These are phyloP conservation scores for Colletotrichum lindemuthianum DNA, from an alignment of 2,329 filamentous ascomycete genomes.

Conservation along the genomic window DNA sequence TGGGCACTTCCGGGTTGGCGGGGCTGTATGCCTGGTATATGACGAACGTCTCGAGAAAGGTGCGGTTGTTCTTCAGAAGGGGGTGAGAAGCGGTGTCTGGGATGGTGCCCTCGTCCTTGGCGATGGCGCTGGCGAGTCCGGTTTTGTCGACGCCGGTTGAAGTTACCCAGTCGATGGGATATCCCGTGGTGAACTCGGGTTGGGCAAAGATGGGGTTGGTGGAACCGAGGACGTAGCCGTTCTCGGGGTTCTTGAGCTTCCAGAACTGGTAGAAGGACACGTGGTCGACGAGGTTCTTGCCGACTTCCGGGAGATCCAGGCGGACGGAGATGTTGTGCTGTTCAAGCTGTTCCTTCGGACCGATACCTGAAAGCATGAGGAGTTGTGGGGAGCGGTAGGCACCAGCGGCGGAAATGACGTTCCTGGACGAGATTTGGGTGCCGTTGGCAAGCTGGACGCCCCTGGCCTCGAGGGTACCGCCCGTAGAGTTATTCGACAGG, in stretches of 20 bases:
- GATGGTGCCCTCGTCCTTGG: slow-evolving; percentile 46
- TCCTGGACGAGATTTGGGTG: slow-evolving; percentile 37
- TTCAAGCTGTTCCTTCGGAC: slow-evolving; percentile 53
- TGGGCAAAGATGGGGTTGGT: slow-evolving; percentile 47
- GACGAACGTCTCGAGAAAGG: slow-evolving; percentile 40
- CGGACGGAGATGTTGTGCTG: slow-evolving; percentile 53
- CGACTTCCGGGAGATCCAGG: slow-evolving; percentile 58
- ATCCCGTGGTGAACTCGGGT: slow-evolving; percentile 48
- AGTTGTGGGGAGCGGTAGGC: slow-evolving; percentile 62
- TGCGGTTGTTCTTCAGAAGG: slow-evolving; percentile 44
- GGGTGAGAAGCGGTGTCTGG: slow-evolving; percentile 44
- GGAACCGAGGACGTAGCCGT: slow-evolving; percentile 46
- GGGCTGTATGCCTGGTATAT: slow-evolving; percentile 36
- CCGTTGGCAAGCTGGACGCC: slow-evolving; percentile 44
- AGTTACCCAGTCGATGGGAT: slow-evolving; percentile 51
- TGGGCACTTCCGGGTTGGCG: slow-evolving; percentile 12
- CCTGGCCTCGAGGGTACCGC: slow-evolving; percentile 35
- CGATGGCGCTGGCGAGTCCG: slow-evolving; percentile 44
- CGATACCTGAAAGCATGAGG: slow-evolving; percentile 64
- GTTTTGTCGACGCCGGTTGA: slow-evolving; percentile 41
- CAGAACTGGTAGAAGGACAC: slow-evolving; percentile 54
- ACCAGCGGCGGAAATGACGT: slow-evolving; percentile 56
- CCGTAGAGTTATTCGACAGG: neutral
- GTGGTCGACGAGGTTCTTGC: slow-evolving; percentile 59
- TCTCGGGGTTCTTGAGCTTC: slow-evolving; percentile 44